Evolutionary conservation across 2,329 filamentous ascomycete genomes (phyloP).

Genomic region (Fusarium brachygibbosum): DNA sequence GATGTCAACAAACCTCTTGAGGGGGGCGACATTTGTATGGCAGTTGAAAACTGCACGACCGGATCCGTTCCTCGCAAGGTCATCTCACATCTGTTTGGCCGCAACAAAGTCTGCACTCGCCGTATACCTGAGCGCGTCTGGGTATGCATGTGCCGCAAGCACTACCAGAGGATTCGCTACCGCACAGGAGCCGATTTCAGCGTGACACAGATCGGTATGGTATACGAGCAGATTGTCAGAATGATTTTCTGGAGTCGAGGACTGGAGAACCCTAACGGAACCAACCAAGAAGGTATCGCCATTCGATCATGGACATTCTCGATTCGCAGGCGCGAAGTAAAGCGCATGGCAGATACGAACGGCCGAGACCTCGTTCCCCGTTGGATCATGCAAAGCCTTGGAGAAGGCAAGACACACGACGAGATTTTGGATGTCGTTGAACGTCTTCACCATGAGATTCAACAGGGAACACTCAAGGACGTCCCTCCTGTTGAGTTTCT

Average conservation of each 20-base stretch:
- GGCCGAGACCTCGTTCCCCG: constrained; percentile 44
- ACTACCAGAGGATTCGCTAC: constrained; percentile 83
- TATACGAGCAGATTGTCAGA: constrained; percentile 71
- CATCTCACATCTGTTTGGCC: constrained; percentile 84
- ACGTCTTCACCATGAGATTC: constrained; percentile 61
- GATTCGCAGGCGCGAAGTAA: constrained; percentile 74
- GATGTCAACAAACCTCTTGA: constrained; percentile 33
- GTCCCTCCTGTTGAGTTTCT: constrained; percentile 72
- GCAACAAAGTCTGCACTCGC: constrained; percentile 83
- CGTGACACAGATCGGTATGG: constrained; percentile 72
- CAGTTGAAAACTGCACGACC: constrained; percentile 69
- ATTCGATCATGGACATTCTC: constrained; percentile 69
- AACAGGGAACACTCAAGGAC: constrained; percentile 57
- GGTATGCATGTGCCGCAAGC: constrained; percentile 84
- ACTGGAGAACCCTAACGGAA: constrained; percentile 55
- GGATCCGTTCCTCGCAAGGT: constrained; percentile 76
- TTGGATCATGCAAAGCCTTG: constrained; percentile 64
- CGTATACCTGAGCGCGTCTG: constrained; percentile 77
- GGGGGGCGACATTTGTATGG: constrained; percentile 63
- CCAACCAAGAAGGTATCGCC: constrained; percentile 50
- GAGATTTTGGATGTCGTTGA: constrained; percentile 63
- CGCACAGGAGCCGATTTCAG: constrained; percentile 73
- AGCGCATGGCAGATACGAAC: constrained; percentile 61
- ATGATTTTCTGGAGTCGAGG: constrained; percentile 73
- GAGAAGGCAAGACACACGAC: constrained; percentile 62